Conservation (phyloP, 805 yeast genomes). For the Hanseniaspora valbyensis region DNA sequence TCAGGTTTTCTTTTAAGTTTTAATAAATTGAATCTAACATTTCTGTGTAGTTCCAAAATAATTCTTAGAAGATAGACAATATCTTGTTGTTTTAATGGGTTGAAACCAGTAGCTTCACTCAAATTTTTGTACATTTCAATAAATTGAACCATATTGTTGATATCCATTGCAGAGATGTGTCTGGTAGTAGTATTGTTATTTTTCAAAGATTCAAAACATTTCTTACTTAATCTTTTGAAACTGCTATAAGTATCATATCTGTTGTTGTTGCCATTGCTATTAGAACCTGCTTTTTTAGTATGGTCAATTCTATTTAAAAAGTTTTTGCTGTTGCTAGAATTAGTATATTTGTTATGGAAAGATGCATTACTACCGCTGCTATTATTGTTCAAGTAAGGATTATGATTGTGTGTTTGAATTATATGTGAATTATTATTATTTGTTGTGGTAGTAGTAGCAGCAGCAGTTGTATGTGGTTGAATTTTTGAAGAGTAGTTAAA, state of each 20-base stretch:
- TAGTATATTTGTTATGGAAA: neutral
- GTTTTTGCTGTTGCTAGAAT: neutral
- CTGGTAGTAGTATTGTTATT: slow-evolving; percentile 6
- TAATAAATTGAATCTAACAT: slow-evolving; percentile 32
- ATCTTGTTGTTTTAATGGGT: slow-evolving; percentile 13
- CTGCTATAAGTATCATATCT: slow-evolving; percentile 2
- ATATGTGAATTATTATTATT: neutral
- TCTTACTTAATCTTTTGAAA: slow-evolving; percentile 12
- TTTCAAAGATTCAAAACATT: slow-evolving; percentile 13
- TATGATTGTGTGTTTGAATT: slow-evolving; percentile 3
- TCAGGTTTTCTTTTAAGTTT: slow-evolving; percentile 50
- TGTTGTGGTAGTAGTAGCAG: no score
- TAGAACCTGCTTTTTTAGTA: neutral
- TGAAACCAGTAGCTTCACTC: neutral
- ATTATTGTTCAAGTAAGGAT: slow-evolving; percentile 10
- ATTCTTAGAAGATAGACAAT: slow-evolving; percentile 13
- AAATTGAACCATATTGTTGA: slow-evolving; percentile 13
- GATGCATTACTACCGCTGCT: neutral
- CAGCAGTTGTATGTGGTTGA: neutral
- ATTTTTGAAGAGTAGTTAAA: neutral
- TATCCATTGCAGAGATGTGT: slow-evolving; percentile 13
- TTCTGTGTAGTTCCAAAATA: slow-evolving; percentile 12
- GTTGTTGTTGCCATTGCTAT: no score
- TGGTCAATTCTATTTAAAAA: neutral
- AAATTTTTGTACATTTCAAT: slow-evolving; percentile 10